Base-by-base conservation (phyloP, 495 filamentous ascomycete genomes). In the Rusavskia elegans region DNA sequence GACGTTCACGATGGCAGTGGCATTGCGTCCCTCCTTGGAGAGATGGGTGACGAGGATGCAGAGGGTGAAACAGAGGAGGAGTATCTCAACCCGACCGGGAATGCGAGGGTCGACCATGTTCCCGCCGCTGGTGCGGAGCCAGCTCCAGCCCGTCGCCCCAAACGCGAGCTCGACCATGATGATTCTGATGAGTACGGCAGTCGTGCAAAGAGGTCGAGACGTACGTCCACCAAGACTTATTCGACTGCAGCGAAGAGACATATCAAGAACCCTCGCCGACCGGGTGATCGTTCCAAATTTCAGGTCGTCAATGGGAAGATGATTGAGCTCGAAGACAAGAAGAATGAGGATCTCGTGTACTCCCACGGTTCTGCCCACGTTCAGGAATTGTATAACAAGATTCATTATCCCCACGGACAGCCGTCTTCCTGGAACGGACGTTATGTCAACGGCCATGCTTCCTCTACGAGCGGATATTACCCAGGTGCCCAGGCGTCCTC, bases 351-450 rank as follows among this genome's bases (percentile, higher is more conserved):
- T 7, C 19, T 46, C 8, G 44, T 46, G 8, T 46, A 46, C 23
- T 4, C 13, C 13, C 8, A 25, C 8, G 44, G 6, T 11, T 25
- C 20, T 23, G 17, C 44, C 44, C 13, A 11, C 16, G 20, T 25
- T 10, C 21, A 46, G 23, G 44, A 23, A 46, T 3, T 25, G 14
- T 46, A 11, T 13, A 29, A 8, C 44, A 46, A 29, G 23, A 46
- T 46, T 29, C 44, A 46, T 5, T 46, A 46, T 29, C 44, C 44
- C 9, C 5, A 46, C 5, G 44, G 44, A 14, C 19, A 20, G 23
- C 44, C 44, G 6, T 35, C 32, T 14, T 35, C 32, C 9, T 7
- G 32, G 32, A 35, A 76, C 55, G 32, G 32, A 10, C 32, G 32
- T 11, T 8, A 11, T 11, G 32, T 11, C 32, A 35, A 35, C 32